Evolutionary conservation across 805 yeast genomes (phyloP).

Genomic region (Metschnikowia continentalis): DNA sequence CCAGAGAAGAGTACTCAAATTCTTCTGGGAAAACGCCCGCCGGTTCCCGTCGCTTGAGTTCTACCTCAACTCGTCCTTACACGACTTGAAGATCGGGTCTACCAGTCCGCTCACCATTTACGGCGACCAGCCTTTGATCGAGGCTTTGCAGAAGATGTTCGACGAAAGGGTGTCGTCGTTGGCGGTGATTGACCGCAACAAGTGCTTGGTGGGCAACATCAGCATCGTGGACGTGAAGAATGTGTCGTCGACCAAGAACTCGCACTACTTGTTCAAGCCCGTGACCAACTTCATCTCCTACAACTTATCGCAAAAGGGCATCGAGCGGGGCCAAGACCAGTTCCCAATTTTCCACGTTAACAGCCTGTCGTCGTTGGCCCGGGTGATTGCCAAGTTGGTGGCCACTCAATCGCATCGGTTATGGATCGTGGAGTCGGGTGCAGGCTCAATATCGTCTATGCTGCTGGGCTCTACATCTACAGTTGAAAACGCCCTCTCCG

Average conservation of each 20-base stretch:
- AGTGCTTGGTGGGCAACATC: constrained; percentile 81
- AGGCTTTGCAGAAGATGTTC: constrained; percentile 84
- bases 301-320: constrained; percentile 81
- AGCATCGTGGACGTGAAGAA: constrained; percentile 91
- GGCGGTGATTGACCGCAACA: constrained; percentile 82
- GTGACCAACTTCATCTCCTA: constrained; percentile 86
- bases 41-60: constrained; percentile 78
- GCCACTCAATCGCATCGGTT: constrained; percentile 92
- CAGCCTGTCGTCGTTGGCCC: constrained; percentile 69
- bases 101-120: constrained; percentile 67
- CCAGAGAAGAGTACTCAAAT: constrained; percentile 81
- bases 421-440: constrained; percentile 62
- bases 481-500: constrained; percentile 13
- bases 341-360: constrained; percentile 95
- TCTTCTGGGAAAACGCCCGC: constrained; percentile 90
- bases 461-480: constrained; percentile 11
- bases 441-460: constrained; percentile 9
- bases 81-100: constrained; percentile 73
- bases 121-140: constrained; percentile 84
- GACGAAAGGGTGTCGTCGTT: constrained; percentile 78
- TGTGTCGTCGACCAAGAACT: constrained; percentile 82
- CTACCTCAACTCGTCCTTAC: constrained; percentile 61
- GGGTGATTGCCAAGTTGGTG: constrained; percentile 90
- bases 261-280: constrained; percentile 73
- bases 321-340: constrained; percentile 92